Evolutionary conservation across 768 basidiomycete genomes (phyloP), one percentile per base, ranked within the genome.

Genomic region (Gloeostereum incarnatum): DNA sequence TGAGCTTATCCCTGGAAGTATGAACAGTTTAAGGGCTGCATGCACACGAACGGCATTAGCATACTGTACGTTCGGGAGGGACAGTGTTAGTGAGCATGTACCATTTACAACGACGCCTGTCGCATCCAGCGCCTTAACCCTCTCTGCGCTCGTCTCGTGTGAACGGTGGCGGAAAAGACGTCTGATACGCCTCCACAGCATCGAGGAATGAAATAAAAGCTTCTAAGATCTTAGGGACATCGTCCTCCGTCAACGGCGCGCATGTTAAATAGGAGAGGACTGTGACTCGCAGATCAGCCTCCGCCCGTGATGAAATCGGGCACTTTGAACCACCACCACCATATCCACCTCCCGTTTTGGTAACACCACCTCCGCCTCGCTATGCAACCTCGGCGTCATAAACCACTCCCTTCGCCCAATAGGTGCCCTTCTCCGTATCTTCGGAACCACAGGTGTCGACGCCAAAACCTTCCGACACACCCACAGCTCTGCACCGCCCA

Each of bases 221-320:
- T 54, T 93, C 89, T 2, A 93, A 54, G 20, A 89, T 76, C 42
- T 75, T 78, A 0, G 88, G 82, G 14, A 89, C 84, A 51, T 92
- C 90, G 59, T 93, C 89, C 54, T 91, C 90, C 1, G 66, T 64
- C 10, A 92, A 60, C 3, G 89, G 91, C 0, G 79, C 75, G 42
- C 78, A 81, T 5, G 73, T 67, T 6, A 91, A 62, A 35, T 71
- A 67, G 1, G 81, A 72, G 3, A 92, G 63, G 4, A 75, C 87
- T 88, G 47, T 11, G 25, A 29, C 38, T 20, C 6, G 18, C 42
- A 21, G 46, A 18, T 31, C 22, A 39, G 21, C 41, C 36, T 20
- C 21, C n/a, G n/a, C 18, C 11, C 10, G n/a, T 24, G 25, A 7
- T 22, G 31, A 27, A 21, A 5, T 31, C 38, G 6, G 37, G 25